phyloP scores from a whole-genome alignment of 208 protist genomes.

The Sergeia podlipaevii region DNA sequence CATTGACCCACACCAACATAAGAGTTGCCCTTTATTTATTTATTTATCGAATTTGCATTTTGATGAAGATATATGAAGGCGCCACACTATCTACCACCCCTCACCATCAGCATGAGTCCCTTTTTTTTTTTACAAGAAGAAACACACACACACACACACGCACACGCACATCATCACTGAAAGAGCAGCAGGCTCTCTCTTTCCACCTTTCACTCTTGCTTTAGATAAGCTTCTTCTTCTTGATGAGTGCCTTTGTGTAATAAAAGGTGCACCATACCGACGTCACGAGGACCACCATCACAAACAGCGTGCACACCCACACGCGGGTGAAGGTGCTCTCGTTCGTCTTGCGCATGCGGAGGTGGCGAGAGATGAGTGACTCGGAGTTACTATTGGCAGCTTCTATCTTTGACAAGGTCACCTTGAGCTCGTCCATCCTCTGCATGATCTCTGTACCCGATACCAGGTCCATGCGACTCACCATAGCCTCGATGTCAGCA shows the following conservation, averaged over 20 bases:
- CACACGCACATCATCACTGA: neutral
- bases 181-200: too few relatives aligned
- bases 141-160: neutral
- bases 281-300: constrained; percentile 7
- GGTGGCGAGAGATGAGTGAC: constrained; percentile 15
- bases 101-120: too few relatives aligned
- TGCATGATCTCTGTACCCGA: too few relatives aligned
- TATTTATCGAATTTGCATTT: too few relatives aligned
- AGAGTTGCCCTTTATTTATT: too few relatives aligned
- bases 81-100: too few relatives aligned
- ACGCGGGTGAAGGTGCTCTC: constrained; percentile 57
- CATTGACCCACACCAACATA: too few relatives aligned
- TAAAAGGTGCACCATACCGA: constrained; percentile 33
- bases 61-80: too few relatives aligned
- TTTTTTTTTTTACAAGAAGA: too few relatives aligned
- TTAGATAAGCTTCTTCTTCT: constrained; percentile 54
- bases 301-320: constrained; percentile 24
- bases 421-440: constrained; percentile 21
- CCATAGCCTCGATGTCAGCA: too few relatives aligned
- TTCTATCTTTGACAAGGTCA: constrained; percentile 15
- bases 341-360: constrained; percentile 33
- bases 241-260: constrained; percentile 36
- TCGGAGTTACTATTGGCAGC: constrained; percentile 13
- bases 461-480: too few relatives aligned
- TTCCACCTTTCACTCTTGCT: neutral